Evolutionary conservation across 352 stramenopile species (phyloP).

Genomic region (Plasmopara muralis): DNA sequence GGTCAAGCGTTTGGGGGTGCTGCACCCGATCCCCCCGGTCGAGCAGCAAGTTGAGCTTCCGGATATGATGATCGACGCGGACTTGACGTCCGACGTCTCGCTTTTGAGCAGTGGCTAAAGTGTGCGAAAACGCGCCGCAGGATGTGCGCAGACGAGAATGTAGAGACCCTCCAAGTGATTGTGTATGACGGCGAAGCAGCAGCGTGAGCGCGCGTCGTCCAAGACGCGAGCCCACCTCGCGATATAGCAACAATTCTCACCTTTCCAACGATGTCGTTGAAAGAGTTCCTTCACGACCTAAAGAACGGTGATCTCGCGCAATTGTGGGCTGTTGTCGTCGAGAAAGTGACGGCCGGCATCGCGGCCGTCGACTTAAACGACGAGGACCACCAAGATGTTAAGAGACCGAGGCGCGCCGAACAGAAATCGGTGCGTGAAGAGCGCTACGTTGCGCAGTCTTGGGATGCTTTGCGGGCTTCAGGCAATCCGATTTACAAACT

Average conservation of each 20-base stretch:
- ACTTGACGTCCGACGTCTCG: no score
- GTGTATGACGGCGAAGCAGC: no score
- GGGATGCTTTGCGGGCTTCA: background rate
- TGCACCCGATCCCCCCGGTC: background rate
- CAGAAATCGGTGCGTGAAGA: conserved; percentile 1
- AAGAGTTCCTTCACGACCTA: conserved; percentile 5
- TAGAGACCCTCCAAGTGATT: no score
- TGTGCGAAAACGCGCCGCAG: no score
- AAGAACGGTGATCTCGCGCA: background rate
- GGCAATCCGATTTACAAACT: conserved; percentile 8
- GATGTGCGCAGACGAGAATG: no score
- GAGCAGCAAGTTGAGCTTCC: background rate
- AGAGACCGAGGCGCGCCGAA: background rate
- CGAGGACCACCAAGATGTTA: no score
- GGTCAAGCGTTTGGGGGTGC: background rate
- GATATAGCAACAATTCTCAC: background rate
- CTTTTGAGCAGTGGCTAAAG: no score
- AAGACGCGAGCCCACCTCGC: conserved; percentile 3
- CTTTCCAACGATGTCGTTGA: conserved; percentile 5
- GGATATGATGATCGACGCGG: no score
- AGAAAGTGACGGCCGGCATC: background rate
- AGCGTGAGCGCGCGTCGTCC: background rate
- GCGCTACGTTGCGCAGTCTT: background rate
- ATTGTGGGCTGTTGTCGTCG: background rate
- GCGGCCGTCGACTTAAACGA: no score